These are phyloP conservation scores for Takashimella tepidaria DNA, from an alignment of 1,284 basidiomycete species.

Conservation along the genomic window DNA sequence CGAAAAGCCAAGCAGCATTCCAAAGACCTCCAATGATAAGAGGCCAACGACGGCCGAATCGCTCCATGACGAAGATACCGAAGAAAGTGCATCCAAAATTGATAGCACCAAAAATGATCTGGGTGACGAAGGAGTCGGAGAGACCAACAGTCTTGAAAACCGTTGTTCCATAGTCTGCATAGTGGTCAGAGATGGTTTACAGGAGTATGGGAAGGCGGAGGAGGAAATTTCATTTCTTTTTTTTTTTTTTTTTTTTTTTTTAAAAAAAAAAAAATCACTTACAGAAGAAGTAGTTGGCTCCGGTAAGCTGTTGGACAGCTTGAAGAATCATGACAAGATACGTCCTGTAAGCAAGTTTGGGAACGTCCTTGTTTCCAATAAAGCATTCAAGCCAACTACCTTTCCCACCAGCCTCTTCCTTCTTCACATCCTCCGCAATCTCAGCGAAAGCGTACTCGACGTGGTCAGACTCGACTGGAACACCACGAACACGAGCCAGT, in stretches of 20 bases:
- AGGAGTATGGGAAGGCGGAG: constrained; percentile 11
- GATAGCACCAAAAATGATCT: constrained; percentile 18
- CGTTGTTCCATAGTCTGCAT: constrained; percentile 68
- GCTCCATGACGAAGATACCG: constrained; percentile 18
- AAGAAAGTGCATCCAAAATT: constrained; percentile 16
- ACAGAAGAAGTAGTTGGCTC: constrained; percentile 7
- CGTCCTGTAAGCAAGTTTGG: constrained; percentile 13
- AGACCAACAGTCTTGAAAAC: constrained; percentile 57
- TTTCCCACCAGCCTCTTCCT: not conserved
- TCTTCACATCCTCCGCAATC: constrained; percentile 5
- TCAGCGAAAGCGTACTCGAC: constrained; percentile 30
- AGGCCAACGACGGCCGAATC: constrained; percentile 44
- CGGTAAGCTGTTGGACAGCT: not conserved
- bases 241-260: too few relatives aligned
- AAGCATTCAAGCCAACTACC: not conserved
- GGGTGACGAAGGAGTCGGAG: constrained; percentile 11
- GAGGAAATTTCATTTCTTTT: too few relatives aligned
- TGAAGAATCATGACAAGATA: constrained; percentile 17
- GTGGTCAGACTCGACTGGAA: constrained; percentile 15
- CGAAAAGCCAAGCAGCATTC: constrained; percentile 70
- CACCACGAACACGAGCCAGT: constrained; percentile 25
- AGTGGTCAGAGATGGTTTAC: too few relatives aligned
- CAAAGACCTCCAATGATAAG: constrained; percentile 65
- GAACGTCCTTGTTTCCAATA: not conserved
- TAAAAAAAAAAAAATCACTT: too few relatives aligned